Evolutionary conservation across 2,329 filamentous ascomycete species (phyloP).

Genomic region (Ophiostoma ulmi): DNA sequence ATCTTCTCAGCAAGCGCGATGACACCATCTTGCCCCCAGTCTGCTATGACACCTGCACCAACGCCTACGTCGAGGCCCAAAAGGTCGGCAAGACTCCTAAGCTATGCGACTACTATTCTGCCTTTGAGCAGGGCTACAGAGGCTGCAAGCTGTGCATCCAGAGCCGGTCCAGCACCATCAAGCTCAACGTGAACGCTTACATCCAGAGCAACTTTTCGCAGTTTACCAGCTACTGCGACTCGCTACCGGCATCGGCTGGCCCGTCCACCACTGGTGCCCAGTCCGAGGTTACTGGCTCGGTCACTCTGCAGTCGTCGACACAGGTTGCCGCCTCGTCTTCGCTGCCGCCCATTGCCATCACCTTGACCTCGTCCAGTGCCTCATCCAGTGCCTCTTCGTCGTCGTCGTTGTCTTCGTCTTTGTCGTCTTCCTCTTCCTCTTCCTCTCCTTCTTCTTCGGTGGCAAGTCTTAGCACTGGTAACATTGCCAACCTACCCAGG

Average conservation of each 20-base stretch:
- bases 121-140: conserved; percentile 38
- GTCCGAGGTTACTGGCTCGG: conserved; percentile 17
- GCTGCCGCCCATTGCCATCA: conserved; percentile 14
- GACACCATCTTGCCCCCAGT: conserved; percentile 38
- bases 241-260: conserved; percentile 13
- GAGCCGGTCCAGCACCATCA: conserved; percentile 29
- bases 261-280: conserved; percentile 6
- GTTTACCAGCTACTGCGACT: conserved; percentile 43
- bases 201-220: conserved; percentile 40
- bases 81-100: conserved; percentile 42
- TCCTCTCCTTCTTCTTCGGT: background rate
- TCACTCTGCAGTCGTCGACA: conserved; percentile 17
- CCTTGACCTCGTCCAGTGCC: background rate
- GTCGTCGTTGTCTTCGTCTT: background rate
- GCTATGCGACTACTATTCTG: conserved; percentile 43
- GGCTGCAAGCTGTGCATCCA: conserved; percentile 43
- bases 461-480: background rate
- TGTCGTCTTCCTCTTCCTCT: background rate
- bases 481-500: background rate
- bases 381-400: background rate
- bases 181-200: conserved; percentile 35
- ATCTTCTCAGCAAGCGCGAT: conserved; percentile 38
- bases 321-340: conserved; percentile 21
- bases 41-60: conserved; percentile 53
- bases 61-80: conserved; percentile 44